phyloP scores from a whole-genome alignment of 441 rosid species.

The Croton laevigatus region DNA sequence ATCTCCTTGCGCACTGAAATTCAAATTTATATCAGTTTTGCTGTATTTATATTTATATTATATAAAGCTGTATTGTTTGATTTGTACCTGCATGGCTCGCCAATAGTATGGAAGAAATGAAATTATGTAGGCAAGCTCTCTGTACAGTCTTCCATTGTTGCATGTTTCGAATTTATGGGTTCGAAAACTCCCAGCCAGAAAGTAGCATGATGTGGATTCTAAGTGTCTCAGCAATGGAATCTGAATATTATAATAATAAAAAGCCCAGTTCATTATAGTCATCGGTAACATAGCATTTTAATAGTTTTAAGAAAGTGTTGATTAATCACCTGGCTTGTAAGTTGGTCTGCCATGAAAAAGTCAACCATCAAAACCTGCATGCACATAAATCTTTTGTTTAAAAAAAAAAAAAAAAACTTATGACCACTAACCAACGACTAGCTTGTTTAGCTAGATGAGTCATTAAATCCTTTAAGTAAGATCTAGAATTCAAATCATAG shows the following conservation, averaged over 20 bases:
- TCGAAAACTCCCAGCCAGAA: constrained; percentile 69
- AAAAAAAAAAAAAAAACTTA: no score
- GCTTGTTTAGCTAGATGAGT: no score
- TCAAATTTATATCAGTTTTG: neutral
- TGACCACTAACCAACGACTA: no score
- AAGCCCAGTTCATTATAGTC: no score
- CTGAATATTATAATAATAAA: constrained; percentile 29
- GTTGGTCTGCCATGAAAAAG: constrained; percentile 98
- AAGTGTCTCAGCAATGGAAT: constrained; percentile 85
- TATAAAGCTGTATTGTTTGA: neutral
- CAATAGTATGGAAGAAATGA: constrained; percentile 91
- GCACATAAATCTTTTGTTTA: no score
- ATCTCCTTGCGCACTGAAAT: constrained; percentile 82
- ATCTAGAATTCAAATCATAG: no score
- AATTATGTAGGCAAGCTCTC: constrained; percentile 75
- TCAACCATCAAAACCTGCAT: constrained; percentile 90
- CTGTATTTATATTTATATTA: no score
- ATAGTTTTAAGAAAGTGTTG: no score
- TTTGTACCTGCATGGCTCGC: constrained; percentile 96
- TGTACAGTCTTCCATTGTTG: constrained; percentile 58
- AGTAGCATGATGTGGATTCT: constrained; percentile 86
- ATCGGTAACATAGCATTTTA: no score
- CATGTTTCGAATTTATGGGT: constrained; percentile 74
- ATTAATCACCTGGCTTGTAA: constrained; percentile 81
- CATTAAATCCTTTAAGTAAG: no score